Conservation (phyloP, 768 basidiomycete species). For the Leucosporidium creatinivorum region DNA sequence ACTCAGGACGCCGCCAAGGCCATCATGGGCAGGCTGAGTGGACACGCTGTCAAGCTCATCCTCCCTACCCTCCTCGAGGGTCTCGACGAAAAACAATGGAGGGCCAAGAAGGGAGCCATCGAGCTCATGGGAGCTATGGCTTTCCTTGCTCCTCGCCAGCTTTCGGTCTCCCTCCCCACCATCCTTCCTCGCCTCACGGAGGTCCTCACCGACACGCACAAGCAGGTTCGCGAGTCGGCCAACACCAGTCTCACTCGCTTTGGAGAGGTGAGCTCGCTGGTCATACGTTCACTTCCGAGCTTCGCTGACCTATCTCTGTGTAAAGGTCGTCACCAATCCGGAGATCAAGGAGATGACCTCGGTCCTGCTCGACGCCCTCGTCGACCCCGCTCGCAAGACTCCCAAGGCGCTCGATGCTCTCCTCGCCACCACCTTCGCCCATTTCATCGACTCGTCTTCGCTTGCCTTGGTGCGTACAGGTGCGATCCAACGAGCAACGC, state of each 20-base stretch:
- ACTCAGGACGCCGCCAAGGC: conserved; percentile 83
- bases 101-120: conserved; percentile 89
- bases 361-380: conserved; percentile 82
- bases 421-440: conserved; percentile 90
- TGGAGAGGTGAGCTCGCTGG: conserved; percentile 55
- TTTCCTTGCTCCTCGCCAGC: conserved; percentile 89
- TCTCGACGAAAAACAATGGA: conserved; percentile 96
- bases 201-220: conserved; percentile 93
- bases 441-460: conserved; percentile 96
- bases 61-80: conserved; percentile 81
- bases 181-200: conserved; percentile 93
- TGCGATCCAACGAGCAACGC: neutral
- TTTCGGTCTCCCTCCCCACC: conserved; percentile 88
- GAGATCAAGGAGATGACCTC: conserved; percentile 89
- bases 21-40: conserved; percentile 79
- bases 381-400: conserved; percentile 81
- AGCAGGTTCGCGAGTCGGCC: conserved; percentile 84
- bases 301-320: neutral
- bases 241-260: conserved; percentile 96
- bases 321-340: conserved; percentile 79
- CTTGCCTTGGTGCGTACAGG: conserved; percentile 68
- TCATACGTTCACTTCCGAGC: neutral
- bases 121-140: conserved; percentile 98
- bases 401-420: conserved; percentile 73
- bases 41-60: conserved; percentile 86